Conservation (phyloP, 83 land plant species). For the Larix sibirica region DNA sequence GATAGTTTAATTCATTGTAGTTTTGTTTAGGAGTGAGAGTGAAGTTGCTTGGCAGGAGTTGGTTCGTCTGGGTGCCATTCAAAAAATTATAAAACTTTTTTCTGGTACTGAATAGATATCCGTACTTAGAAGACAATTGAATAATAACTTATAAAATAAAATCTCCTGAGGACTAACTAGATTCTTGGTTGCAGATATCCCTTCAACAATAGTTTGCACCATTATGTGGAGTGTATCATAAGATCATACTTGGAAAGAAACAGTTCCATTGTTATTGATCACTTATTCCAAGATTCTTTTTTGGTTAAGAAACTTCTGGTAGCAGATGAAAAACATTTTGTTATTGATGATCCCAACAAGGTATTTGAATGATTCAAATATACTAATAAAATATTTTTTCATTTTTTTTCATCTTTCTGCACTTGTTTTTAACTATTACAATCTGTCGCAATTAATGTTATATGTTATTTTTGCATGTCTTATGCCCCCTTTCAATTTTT, state of each 20-base stretch:
- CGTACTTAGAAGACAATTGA: not conserved
- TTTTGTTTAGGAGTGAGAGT: constrained; percentile 66
- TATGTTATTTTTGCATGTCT: not conserved
- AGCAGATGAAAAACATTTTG: constrained; percentile 73
- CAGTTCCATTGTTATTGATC: constrained; percentile 55
- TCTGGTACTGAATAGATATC: constrained; percentile 53
- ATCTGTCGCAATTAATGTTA: constrained; percentile 42
- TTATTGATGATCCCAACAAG: constrained; percentile 49
- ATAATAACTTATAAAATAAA: not conserved
- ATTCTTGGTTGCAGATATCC: constrained; percentile 62
- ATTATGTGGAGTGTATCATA: constrained; percentile 83
- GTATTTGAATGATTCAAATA: constrained; percentile 24
- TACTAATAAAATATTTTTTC: not conserved
- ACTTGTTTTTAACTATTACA: not conserved
- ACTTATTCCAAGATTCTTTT: constrained; percentile 77
- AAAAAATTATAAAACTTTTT: constrained; percentile 66
- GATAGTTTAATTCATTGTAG: constrained; percentile 93
- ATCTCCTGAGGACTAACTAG: too few species aligned
- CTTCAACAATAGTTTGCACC: constrained; percentile 92
- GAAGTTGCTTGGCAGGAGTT: constrained; percentile 76
- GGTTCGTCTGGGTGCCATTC: constrained; percentile 72
- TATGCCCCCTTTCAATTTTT: constrained; percentile 13
- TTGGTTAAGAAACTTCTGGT: constrained; percentile 75
- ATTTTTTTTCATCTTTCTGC: not conserved
- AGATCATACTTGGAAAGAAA: constrained; percentile 82